Evolutionary conservation across 352 stramenopile species (phyloP), one percentile per base, ranked within the genome.

Genomic region (Pythium rhizo-oryzae): DNA sequence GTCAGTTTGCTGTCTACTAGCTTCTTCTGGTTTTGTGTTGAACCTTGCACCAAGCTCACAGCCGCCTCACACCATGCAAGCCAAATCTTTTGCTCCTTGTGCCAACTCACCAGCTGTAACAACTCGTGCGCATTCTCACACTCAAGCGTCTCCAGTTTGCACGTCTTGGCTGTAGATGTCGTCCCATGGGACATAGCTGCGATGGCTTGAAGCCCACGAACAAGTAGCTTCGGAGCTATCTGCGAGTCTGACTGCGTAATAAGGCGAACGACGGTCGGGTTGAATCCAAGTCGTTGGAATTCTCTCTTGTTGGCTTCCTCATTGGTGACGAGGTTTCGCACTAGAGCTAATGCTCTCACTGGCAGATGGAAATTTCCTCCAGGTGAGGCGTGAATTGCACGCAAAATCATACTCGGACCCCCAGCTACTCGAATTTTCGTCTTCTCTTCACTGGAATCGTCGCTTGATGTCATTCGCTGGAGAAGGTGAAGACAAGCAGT

Each of bases 141-240:
- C 30, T 92, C 81, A 4, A 93, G 49, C 13, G 85, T 56, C 24
- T 93, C 83, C n/a, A 77, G 77, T 52, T 93, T 94, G 55, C 73
- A 83, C 1, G 68, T 50, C 54, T 76, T 85, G 12, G 81, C 70
- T 6, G 62, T 64, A 4, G 55, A 0, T 0, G 39, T 78, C 16
- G 64, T 50, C 3, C 82, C 83, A 18, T 74, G 62, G 37, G 75
- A 81, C 28, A 94, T 67, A 4, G 74, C 80, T n/a, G 75, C 69
- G 41, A 92, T 64, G 5, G 82, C 81, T 33, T 90, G 65, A 12
- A 93, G 59, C 0, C 69, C 80, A 30, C 83, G 82, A 52, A 88
- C 75, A 15, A 76, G 74, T 7, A 91, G 57, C 41, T 87, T 85
- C 0, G 30, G 7, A 46, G 53, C 1, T 3, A 7, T 12, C 0